Evolutionary conservation across 257 asterid species (phyloP).

Genomic region (Haberlea rhodopensis): DNA sequence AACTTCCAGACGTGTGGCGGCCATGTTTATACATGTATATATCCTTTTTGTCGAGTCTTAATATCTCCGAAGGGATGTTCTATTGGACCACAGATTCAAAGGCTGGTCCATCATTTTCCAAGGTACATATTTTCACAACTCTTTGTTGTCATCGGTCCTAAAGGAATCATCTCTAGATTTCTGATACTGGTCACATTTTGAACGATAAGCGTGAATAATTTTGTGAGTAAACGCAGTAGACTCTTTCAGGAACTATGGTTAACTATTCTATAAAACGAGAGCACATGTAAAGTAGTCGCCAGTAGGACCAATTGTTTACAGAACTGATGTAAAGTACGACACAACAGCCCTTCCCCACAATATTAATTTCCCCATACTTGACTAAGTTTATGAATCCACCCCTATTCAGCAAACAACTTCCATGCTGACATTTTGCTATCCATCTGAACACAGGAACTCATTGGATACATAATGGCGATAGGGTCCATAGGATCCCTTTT

Average conservation of each 20-base stretch:
- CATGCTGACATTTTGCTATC: not conserved
- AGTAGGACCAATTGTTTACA: not conserved
- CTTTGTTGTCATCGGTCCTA: not conserved
- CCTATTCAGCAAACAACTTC: not conserved
- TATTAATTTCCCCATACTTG: not conserved
- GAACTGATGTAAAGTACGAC: not conserved
- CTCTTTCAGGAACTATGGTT: too few species aligned
- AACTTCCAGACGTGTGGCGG: constrained; percentile 77
- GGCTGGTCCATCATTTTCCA: constrained; percentile 72
- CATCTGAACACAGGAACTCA: constrained; percentile 54
- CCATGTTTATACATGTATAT: constrained; percentile 91
- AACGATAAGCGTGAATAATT: too few species aligned
- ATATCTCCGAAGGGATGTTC: constrained; percentile 83
- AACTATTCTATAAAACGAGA: too few species aligned
- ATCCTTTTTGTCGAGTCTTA: constrained; percentile 66
- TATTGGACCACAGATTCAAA: constrained; percentile 84
- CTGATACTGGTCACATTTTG: not conserved
- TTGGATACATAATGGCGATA: constrained; percentile 75
- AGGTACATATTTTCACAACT: constrained; percentile 41
- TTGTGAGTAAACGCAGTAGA: too few species aligned
- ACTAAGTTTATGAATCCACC: not conserved
- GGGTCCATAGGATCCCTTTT: constrained; percentile 79
- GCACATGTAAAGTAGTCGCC: not conserved
- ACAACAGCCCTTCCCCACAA: not conserved
- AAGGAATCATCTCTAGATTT: too few species aligned